A percentile compares a stretch with the other conserved stretches of the same genome.
Conservation (phyloP, 2,329 filamentous ascomycete species). For the Hypoxylon sp. region DNA sequence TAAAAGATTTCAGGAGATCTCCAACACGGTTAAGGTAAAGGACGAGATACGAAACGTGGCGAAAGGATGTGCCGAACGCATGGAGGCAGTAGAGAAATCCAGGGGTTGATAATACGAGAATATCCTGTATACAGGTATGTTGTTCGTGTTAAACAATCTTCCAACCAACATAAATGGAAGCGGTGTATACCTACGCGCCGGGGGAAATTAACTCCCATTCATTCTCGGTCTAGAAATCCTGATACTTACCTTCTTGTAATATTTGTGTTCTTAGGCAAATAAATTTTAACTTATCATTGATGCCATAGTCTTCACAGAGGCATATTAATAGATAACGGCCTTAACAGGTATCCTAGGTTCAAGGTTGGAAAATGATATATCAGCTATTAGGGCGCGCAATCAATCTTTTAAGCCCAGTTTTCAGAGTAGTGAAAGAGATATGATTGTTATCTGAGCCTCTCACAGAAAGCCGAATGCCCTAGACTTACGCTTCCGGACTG, state of each 20-base stretch:
- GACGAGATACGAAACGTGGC: slow-evolving; percentile 17
- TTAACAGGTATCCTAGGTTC: too few species aligned
- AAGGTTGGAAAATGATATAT: too few species aligned
- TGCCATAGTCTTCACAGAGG: too few species aligned
- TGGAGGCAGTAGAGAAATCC: slow-evolving; percentile 22
- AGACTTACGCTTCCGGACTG: too few species aligned
- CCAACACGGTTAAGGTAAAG: slow-evolving; percentile 10
- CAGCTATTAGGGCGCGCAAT: too few species aligned
- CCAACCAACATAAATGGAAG: background rate
- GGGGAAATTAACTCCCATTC: background rate
- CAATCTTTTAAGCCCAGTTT: too few species aligned
- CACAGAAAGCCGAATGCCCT: too few species aligned
- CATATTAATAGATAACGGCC: too few species aligned
- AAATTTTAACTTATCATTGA: too few species aligned
- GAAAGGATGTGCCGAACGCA: slow-evolving; percentile 27
- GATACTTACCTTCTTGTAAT: background rate
- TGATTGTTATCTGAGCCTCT: too few species aligned
- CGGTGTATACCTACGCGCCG: background rate
- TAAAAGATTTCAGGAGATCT: slow-evolving; percentile 31
- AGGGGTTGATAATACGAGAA: background rate
- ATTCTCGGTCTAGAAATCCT: background rate
- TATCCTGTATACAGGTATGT: background rate
- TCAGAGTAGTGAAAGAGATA: too few species aligned
- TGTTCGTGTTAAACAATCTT: background rate
- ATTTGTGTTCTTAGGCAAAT: background rate